Conservation (phyloP, 2,329 filamentous ascomycete species). For the Xylariaceae sp. region DNA sequence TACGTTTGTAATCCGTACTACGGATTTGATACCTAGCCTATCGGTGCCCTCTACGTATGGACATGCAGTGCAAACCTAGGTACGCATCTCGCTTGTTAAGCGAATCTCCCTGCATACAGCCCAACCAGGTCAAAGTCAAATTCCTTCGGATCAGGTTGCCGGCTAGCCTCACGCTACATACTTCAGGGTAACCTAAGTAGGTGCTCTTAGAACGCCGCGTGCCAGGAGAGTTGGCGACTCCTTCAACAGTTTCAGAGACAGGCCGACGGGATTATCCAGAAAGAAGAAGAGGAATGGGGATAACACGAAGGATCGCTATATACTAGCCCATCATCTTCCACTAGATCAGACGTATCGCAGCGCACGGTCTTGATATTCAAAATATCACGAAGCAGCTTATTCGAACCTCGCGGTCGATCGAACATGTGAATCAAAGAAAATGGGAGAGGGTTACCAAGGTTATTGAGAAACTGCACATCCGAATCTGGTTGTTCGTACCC, state of each 20-base stretch:
- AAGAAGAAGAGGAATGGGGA: too few species aligned
- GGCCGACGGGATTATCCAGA: not conserved
- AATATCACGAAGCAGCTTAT: not conserved
- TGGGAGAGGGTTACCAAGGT: not conserved
- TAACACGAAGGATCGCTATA: too few species aligned
- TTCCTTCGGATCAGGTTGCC: not conserved
- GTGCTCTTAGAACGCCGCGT: not conserved
- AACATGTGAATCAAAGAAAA: not conserved
- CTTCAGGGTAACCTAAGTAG: not conserved
- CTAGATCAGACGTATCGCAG: not conserved
- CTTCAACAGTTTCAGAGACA: slow-evolving; percentile 15
- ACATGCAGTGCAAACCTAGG: not conserved
- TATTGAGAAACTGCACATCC: not conserved
- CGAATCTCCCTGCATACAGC: not conserved
- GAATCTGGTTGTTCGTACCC: not conserved
- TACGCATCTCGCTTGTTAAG: not conserved
- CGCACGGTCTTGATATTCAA: not conserved
- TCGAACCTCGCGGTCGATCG: not conserved
- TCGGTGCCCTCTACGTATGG: too few species aligned
- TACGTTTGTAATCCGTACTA: too few species aligned
- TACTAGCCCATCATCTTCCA: too few species aligned
- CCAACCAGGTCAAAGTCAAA: not conserved
- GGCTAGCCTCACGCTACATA: not conserved
- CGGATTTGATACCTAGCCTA: too few species aligned
- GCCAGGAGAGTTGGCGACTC: slow-evolving; percentile 2